Evolutionary conservation across 2,329 filamentous ascomycete genomes (phyloP).

Genomic region (Penicillium aurantiogriseum): DNA sequence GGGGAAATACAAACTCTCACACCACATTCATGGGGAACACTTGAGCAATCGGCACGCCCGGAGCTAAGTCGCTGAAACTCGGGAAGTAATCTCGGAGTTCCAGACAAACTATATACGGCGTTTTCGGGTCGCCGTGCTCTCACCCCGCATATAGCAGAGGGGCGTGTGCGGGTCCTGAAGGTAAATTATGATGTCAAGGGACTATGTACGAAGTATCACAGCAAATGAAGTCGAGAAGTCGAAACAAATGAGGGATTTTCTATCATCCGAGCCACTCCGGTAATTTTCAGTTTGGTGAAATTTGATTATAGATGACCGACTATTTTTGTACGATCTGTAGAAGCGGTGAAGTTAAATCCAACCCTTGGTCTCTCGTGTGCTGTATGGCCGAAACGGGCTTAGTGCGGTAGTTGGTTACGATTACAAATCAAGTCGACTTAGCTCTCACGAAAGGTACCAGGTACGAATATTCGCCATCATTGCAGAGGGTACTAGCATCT

Average conservation of each 20-base stretch:
- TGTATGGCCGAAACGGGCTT: too few relatives aligned
- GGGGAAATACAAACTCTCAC: slow-evolving; percentile 11
- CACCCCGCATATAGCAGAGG: background rate
- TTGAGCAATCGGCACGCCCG: background rate
- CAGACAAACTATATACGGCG: background rate
- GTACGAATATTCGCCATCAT: too few relatives aligned
- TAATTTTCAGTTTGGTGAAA: background rate
- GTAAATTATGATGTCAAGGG: background rate
- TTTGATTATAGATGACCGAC: too few relatives aligned
- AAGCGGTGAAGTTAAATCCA: too few relatives aligned
- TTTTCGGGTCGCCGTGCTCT: background rate
- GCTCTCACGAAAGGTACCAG: too few relatives aligned
- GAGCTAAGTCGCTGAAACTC: slow-evolving; percentile 9
- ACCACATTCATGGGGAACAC: background rate
- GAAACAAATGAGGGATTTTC: background rate
- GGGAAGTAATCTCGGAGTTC: slow-evolving; percentile 2
- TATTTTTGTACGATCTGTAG: too few relatives aligned
- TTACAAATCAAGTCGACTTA: too few relatives aligned
- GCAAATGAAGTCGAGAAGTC: background rate
- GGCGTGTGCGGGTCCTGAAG: background rate
- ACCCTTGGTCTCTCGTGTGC: too few relatives aligned
- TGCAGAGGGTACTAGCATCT: too few relatives aligned
- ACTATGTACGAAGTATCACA: background rate
- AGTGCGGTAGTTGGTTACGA: too few relatives aligned
- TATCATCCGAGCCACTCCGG: background rate